Evolutionary conservation across 768 basidiomycete genomes (phyloP), one percentile per base, ranked within the genome.

Genomic region (Gyrodon lividus): DNA sequence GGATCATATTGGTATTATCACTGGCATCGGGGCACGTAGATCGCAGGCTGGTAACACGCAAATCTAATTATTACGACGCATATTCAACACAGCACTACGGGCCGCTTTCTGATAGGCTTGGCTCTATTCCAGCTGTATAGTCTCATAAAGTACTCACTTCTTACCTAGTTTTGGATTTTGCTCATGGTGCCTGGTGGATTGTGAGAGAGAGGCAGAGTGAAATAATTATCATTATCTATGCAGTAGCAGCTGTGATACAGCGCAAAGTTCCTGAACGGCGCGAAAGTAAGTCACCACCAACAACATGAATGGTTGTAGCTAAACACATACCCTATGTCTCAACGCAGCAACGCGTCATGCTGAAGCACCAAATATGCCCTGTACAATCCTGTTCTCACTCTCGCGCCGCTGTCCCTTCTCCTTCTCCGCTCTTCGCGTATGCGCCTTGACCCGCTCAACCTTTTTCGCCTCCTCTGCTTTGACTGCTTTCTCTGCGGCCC

Each of bases 401-500:
- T 46, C 45, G 4, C 30, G 37, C 43, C 38, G 45, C 39, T 5
- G 20, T 34, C 48, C 33, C 54, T 7, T 52, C 9, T 48, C 43
- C 26, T 44, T 58, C 30, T 51, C 44, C 20, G n/a, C 43, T 44
- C 10, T 59, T 43, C 48, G 50, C 14, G 40, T 46, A 19, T 31
- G 17, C 19, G 28, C 19, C 19, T 44, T 19, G 17, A 14, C 43
- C 17, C 10, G 24, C 16, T 39, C 58, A 0, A 24, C 57, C 19
- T 65, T 51, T 24, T 42, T 48, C 0, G 40, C 50, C 12, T 20
- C 42, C 3, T 37, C 52, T n/a, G 58, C 59, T 37, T 46, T 63
- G 28, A 58, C 61, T 16, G 58, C 61, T 1, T 54, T 16, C 16
- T 66, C 58, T 5, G 64, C 51, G 4, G 50, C 58, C 30, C 64